Conservation (phyloP, 495 filamentous ascomycete genomes). For the Podospora tetraspora region DNA sequence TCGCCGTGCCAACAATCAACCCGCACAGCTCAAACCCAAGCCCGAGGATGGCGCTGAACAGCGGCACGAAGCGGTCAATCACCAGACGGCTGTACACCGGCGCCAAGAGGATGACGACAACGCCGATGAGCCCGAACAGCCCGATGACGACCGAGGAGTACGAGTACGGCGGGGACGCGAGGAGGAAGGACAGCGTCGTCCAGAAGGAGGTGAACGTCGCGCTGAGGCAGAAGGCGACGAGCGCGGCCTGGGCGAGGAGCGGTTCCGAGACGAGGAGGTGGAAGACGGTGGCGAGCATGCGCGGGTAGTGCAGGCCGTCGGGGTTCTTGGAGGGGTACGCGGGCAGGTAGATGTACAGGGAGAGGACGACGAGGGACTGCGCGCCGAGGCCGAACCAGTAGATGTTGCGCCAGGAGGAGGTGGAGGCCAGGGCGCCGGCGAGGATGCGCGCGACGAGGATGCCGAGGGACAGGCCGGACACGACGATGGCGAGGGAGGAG, state of each 20-base stretch:
- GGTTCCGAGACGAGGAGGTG: constrained; percentile 58
- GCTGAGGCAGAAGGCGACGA: constrained; percentile 38
- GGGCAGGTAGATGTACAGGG: constrained; percentile 71
- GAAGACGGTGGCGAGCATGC: constrained; percentile 60
- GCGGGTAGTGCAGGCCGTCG: constrained; percentile 56
- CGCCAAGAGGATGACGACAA: constrained; percentile 58
- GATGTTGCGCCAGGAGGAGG: constrained; percentile 65
- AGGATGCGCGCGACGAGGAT: constrained; percentile 72
- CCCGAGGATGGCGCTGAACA: constrained; percentile 62
- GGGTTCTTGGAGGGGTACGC: constrained; percentile 75
- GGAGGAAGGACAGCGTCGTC: constrained; percentile 79
- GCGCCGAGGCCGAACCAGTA: constrained; percentile 76
- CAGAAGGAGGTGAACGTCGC: constrained; percentile 53
- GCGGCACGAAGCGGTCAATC: constrained; percentile 62
- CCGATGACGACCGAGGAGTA: constrained; percentile 66
- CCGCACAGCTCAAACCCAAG: constrained; percentile 54
- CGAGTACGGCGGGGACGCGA: constrained; percentile 61
- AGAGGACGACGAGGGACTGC: constrained; percentile 60
- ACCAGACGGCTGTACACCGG: constrained; percentile 66
- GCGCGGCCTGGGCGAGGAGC: constrained; percentile 55
- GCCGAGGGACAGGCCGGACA: constrained; percentile 71
- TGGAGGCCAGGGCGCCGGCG: constrained; percentile 68
- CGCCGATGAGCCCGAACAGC: constrained; percentile 72
- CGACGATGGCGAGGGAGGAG: constrained; percentile 64
- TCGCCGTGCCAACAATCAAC: constrained; percentile 64